These are phyloP conservation scores for Penicillium psychrofluorescens DNA, from an alignment of 495 filamentous ascomycete genomes.

Conservation along the genomic window DNA sequence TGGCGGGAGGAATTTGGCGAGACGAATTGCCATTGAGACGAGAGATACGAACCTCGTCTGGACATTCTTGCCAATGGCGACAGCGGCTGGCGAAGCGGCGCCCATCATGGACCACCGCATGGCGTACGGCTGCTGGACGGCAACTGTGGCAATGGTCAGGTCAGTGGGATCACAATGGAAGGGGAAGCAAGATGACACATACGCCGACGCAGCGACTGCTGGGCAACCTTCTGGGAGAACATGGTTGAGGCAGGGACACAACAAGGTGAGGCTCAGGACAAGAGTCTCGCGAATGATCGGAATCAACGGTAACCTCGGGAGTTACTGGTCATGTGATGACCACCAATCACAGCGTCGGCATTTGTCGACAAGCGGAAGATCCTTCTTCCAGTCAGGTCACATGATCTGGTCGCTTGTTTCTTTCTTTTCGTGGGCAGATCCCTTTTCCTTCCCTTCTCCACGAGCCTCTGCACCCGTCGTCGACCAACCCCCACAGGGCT, in stretches of 20 bases:
- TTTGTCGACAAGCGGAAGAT: conserved; percentile 30
- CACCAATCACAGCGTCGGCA: conserved; percentile 30
- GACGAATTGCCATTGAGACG: not conserved
- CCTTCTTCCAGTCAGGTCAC: conserved; percentile 23
- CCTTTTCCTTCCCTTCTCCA: conserved; percentile 24
- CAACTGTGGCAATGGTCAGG: conserved; percentile 22
- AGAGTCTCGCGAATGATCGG: conserved; percentile 22
- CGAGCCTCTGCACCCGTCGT: conserved; percentile 42
- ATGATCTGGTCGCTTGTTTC: conserved; percentile 14
- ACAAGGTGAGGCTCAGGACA: conserved; percentile 4
- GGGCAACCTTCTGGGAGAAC: conserved; percentile 58
- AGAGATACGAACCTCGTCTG: conserved; percentile 46
- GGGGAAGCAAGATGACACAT: conserved; percentile 23
- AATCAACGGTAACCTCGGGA: conserved; percentile 40
- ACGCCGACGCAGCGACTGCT: conserved; percentile 65
- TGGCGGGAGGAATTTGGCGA: not conserved
- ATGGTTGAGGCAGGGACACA: conserved; percentile 34
- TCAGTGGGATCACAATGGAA: not conserved
- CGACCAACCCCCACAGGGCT: conserved; percentile 16
- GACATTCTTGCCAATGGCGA: conserved; percentile 39
- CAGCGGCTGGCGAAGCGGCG: conserved; percentile 36
- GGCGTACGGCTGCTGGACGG: conserved; percentile 43
- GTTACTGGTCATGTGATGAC: conserved; percentile 21
- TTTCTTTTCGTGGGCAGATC: conserved; percentile 7
- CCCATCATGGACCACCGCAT: conserved; percentile 44